Percentiles rank a stretch among this genome's conserved stretches.
phyloP scores from a whole-genome alignment of 495 filamentous ascomycete species.

The Paragyromitra xinjiangensis region DNA sequence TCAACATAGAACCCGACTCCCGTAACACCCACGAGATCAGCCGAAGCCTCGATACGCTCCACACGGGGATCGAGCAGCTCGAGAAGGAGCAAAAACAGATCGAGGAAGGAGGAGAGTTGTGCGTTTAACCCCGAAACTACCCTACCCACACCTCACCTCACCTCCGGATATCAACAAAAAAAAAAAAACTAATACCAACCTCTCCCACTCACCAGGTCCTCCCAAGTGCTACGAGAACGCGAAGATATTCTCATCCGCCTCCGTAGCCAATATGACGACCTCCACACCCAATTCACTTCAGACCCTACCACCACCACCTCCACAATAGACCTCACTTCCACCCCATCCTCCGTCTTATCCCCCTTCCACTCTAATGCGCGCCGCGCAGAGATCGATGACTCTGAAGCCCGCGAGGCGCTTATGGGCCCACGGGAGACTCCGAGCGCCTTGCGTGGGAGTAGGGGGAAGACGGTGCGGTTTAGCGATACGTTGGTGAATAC shows the following conservation, averaged over 20 bases:
- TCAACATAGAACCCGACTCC: constrained; percentile 82
- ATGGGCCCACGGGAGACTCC: constrained; percentile 53
- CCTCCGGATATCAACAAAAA: background rate
- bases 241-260: constrained; percentile 64
- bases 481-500: constrained; percentile 69
- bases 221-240: constrained; percentile 47
- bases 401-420: constrained; percentile 53
- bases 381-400: constrained; percentile 45
- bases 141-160: background rate
- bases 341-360: constrained; percentile 62
- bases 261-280: constrained; percentile 67
- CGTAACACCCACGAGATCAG: constrained; percentile 87
- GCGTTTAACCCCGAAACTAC: constrained; percentile 33
- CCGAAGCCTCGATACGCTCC: constrained; percentile 83
- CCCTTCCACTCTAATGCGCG: constrained; percentile 45
- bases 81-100: constrained; percentile 72
- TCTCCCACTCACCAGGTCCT: constrained; percentile 37
- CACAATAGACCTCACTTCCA: constrained; percentile 60
- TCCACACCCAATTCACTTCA: constrained; percentile 65
- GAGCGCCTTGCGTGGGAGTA: constrained; percentile 42
- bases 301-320: constrained; percentile 8
- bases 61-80: constrained; percentile 79
- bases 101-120: constrained; percentile 69
- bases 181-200: constrained; percentile 5
- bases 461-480: constrained; percentile 82